Percentiles rank a stretch among this genome's conserved stretches.
phyloP scores from a whole-genome alignment of 2,329 filamentous ascomycete species.

The Chalaropsis thielavioides region DNA sequence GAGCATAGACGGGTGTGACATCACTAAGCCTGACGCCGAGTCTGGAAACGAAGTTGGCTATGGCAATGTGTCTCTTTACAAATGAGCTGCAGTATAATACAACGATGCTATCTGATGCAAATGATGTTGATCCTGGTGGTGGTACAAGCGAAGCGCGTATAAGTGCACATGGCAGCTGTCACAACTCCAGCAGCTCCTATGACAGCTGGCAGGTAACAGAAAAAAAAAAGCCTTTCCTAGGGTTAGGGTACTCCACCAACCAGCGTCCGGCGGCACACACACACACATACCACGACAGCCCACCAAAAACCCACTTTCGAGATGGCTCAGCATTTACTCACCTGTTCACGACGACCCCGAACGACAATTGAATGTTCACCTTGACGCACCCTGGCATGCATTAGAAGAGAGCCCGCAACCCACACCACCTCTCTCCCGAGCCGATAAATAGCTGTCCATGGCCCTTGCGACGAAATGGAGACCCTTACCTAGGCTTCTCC shows the following conservation, averaged over 20 bases:
- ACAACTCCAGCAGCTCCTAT: no score
- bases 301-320: not conserved
- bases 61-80: not conserved
- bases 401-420: not conserved
- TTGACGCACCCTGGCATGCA: not conserved
- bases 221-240: not conserved
- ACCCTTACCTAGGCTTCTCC: conserved; percentile 7
- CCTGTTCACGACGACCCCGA: not conserved
- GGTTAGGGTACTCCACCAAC: not conserved
- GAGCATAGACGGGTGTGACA: conserved; percentile 18
- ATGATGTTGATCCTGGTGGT: not conserved
- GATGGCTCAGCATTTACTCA: not conserved
- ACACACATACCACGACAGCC: no score
- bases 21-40: not conserved
- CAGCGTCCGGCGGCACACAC: not conserved
- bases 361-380: not conserved
- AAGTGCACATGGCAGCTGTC: not conserved
- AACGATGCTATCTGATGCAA: not conserved
- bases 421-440: not conserved
- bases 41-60: not conserved
- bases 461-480: conserved; percentile 22
- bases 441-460: conserved; percentile 17
- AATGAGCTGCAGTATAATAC: not conserved
- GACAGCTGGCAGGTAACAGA: not conserved
- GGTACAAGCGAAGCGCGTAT: not conserved